phyloP scores from a whole-genome alignment of 1,284 basidiomycete genomes.

The Agaricales sp. region DNA sequence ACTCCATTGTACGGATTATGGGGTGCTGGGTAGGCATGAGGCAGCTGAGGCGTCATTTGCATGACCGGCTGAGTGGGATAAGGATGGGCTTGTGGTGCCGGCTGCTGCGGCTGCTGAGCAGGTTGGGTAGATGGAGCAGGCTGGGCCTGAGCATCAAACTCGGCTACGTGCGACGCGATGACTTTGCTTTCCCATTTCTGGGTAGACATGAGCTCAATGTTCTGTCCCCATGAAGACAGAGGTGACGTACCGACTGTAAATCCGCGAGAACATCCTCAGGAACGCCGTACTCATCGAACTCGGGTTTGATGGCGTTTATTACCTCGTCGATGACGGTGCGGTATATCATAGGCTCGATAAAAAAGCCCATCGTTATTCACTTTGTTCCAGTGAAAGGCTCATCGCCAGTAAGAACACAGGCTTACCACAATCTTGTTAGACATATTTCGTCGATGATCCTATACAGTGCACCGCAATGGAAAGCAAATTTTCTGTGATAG shows the following conservation, averaged over 20 bases:
- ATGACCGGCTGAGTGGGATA: conserved; percentile 36
- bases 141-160: conserved; percentile 64
- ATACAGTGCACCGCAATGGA: too few species aligned
- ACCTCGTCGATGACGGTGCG: conserved; percentile 96
- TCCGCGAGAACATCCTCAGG: conserved; percentile 85
- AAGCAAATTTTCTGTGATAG: too few species aligned
- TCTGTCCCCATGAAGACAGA: conserved; percentile 6
- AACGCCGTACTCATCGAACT: conserved; percentile 97
- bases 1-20: conserved; percentile 38
- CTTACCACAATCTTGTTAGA: conserved; percentile 90
- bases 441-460: too few species aligned
- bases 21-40: conserved; percentile 26
- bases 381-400: conserved; percentile 42
- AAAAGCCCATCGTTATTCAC: conserved; percentile 43
- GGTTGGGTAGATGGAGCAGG: conserved; percentile 30
- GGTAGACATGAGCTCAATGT: conserved; percentile 8
- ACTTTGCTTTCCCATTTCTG: conserved; percentile 96
- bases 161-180: conserved; percentile 85
- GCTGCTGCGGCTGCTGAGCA: conserved; percentile 24
- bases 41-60: conserved; percentile 27
- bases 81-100: conserved; percentile 39
- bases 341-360: conserved; percentile 83
- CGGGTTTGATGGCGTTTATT: conserved; percentile 77
- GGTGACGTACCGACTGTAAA: conserved; percentile 70
- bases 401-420: conserved; percentile 54